A percentile compares a stretch with the other conserved stretches of the same genome.
Evolutionary conservation across 1,284 basidiomycete species (phyloP).

Genomic region (Rhodofomes roseus): DNA sequence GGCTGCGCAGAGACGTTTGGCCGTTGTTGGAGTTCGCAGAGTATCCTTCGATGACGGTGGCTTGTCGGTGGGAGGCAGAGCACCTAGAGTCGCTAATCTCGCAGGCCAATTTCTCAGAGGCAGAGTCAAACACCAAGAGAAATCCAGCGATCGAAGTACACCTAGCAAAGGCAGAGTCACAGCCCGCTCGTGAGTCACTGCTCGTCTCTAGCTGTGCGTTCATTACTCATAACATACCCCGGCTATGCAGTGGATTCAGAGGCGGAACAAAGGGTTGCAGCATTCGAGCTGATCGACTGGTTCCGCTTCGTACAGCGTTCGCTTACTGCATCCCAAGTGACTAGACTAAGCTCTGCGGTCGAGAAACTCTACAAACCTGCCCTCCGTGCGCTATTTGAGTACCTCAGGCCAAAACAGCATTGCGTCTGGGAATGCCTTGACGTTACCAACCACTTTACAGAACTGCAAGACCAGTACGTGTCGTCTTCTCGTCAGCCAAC

Average conservation of each 20-base stretch:
- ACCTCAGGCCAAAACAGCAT: conserved; percentile 38
- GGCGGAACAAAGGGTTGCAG: conserved; percentile 23
- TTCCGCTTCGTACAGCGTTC: conserved; percentile 36
- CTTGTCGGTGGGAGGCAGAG: conserved; percentile 44
- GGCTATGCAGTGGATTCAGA: neutral
- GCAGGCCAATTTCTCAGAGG: conserved; percentile 11
- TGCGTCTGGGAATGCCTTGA: conserved; percentile 38
- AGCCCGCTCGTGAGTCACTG: conserved; percentile 36
- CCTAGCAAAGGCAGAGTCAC: conserved; percentile 38
- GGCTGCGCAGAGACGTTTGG: conserved; percentile 33
- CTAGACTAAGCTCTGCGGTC: conserved; percentile 37
- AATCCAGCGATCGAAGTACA: conserved; percentile 32
- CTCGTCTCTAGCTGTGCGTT: neutral
- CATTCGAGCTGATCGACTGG: conserved; percentile 58
- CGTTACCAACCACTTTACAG: neutral
- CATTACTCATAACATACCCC: neutral
- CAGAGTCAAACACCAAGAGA: neutral
- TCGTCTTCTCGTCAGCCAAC: neutral
- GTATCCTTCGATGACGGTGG: conserved; percentile 36
- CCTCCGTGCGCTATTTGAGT: conserved; percentile 39
- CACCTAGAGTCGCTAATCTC: conserved; percentile 34
- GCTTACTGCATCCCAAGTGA: conserved; percentile 32
- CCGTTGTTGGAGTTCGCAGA: conserved; percentile 25
- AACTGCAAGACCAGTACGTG: conserved; percentile 9
- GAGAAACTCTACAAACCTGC: conserved; percentile 39